Evolutionary conservation across 2,329 filamentous ascomycete species (phyloP).

Genomic region (Cordyceps farinosa): DNA sequence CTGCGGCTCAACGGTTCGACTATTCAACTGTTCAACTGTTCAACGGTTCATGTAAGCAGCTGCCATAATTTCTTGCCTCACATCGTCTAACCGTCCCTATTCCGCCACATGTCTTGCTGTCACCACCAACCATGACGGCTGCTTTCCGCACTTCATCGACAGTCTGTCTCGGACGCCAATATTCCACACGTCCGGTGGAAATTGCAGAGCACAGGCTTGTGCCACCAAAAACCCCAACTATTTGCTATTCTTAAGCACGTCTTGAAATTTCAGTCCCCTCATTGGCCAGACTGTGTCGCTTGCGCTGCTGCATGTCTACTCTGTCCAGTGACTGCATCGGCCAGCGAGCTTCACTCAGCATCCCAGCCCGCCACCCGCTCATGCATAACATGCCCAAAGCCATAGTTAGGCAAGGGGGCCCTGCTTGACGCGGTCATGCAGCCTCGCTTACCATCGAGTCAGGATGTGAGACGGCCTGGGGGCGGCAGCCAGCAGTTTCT

Average conservation of each 20-base stretch:
- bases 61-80: neutral
- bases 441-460: neutral
- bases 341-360: neutral
- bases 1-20: neutral
- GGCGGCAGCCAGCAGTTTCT: neutral
- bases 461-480: neutral
- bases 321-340: neutral
- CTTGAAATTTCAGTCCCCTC: neutral
- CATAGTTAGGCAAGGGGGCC: neutral
- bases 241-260: neutral
- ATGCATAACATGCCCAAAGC: neutral
- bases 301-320: neutral
- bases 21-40: neutral
- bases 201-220: neutral
- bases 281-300: neutral
- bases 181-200: neutral
- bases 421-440: neutral
- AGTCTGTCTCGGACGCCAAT: slow-evolving; percentile 7
- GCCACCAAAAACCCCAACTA: neutral
- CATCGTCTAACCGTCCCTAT: neutral
- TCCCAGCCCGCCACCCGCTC: neutral
- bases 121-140: neutral
- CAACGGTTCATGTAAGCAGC: neutral
- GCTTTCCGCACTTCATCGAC: neutral
- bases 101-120: slow-evolving; percentile 5